phyloP scores from a whole-genome alignment of 805 yeast species.

The Yamadazyma ubonensis region DNA sequence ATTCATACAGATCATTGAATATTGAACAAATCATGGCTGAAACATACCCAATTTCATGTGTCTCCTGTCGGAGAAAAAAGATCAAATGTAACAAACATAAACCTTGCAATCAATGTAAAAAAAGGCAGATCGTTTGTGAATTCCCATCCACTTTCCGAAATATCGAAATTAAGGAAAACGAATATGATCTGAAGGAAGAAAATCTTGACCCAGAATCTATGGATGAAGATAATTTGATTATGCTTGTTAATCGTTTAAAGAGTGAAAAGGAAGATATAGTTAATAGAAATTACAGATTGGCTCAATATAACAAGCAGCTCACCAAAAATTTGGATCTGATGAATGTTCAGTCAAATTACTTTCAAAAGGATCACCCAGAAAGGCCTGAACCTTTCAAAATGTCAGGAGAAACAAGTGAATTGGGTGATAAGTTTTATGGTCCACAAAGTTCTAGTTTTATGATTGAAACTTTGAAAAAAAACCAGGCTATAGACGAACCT shows the following conservation, averaged over 20 bases:
- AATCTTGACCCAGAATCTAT: not conserved
- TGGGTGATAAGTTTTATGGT: conserved; percentile 48
- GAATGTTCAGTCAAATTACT: conserved; percentile 10
- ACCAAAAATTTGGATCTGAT: conserved; percentile 9
- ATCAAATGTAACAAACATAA: conserved; percentile 33
- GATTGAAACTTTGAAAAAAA: conserved; percentile 36
- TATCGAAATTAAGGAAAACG: conserved; percentile 27
- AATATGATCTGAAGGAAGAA: conserved; percentile 1
- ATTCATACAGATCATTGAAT: too few species aligned
- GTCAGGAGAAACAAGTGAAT: conserved; percentile 38
- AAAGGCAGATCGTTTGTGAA: conserved; percentile 38
- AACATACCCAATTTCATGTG: conserved; percentile 33
- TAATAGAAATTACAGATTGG: conserved; percentile 20
- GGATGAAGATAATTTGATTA: not conserved
- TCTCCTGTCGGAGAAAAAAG: conserved; percentile 37
- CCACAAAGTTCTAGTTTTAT: conserved; percentile 50
- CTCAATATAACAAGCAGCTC: conserved; percentile 16
- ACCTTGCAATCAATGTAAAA: conserved; percentile 44
- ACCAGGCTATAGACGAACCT: conserved; percentile 1
- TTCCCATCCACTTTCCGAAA: conserved; percentile 50
- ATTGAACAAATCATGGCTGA: conserved; percentile 22
- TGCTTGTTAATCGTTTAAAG: conserved; percentile 17
- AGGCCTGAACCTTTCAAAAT: conserved; percentile 16
- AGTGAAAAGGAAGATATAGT: conserved; percentile 21
- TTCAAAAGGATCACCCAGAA: not conserved